A percentile compares a stretch with the other conserved stretches of the same genome.
Conservation (phyloP, 352 stramenopile genomes). For the Phytophthora ramorum region DNA sequence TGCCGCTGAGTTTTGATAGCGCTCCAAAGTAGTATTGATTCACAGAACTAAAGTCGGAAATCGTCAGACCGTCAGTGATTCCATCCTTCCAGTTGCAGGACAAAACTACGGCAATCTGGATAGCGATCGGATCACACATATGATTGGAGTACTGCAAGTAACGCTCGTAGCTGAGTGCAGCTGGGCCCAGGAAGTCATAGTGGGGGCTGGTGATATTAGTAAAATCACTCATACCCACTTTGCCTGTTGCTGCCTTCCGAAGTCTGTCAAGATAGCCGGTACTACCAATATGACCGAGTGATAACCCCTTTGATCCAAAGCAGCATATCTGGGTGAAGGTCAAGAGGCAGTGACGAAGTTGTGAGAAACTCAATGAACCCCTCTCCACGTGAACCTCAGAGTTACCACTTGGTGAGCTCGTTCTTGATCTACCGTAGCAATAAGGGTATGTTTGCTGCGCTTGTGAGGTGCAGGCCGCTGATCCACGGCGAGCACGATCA, state of each 20-base stretch:
- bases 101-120: not conserved
- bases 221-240: conserved; percentile 1
- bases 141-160: conserved; percentile 1
- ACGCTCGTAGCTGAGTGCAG: not conserved
- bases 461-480: too few species aligned
- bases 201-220: not conserved
- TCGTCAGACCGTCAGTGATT: conserved; percentile 1
- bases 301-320: not conserved
- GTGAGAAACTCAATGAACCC: too few species aligned
- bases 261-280: not conserved
- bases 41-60: not conserved
- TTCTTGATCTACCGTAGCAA: too few species aligned
- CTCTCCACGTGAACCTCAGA: too few species aligned
- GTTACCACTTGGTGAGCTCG: too few species aligned
- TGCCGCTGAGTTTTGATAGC: not conserved
- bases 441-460: too few species aligned
- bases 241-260: not conserved
- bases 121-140: conserved; percentile 1
- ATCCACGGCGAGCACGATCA: too few species aligned
- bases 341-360: too few species aligned
- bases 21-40: conserved; percentile 1
- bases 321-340: not conserved
- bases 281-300: not conserved
- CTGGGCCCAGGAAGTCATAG: not conserved
- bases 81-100: not conserved